phyloP scores from a whole-genome alignment of 768 basidiomycete genomes.

The Termitomyces sp. region DNA sequence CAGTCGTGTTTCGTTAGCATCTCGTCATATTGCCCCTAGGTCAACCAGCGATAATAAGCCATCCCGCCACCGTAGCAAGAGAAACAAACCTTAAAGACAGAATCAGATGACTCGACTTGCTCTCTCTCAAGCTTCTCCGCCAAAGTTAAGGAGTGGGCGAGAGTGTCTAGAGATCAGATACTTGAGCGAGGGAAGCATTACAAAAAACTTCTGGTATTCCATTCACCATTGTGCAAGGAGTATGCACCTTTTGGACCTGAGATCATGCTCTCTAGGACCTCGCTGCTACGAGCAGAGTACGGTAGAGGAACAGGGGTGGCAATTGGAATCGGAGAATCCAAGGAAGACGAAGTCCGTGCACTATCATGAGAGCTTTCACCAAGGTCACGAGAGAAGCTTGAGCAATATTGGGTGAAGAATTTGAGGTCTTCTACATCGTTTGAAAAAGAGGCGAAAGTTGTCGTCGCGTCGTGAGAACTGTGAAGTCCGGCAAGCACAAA shows the following conservation, averaged over 20 bases:
- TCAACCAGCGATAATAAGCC: background rate
- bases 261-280: conserved; percentile 25
- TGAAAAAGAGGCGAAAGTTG: background rate
- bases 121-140: conserved; percentile 12
- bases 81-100: background rate
- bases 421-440: background rate
- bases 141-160: conserved; percentile 5
- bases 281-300: conserved; percentile 23
- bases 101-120: background rate
- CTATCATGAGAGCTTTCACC: background rate
- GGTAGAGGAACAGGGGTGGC: conserved; percentile 26
- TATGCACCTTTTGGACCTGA: conserved; percentile 18
- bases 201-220: background rate
- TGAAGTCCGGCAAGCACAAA: background rate
- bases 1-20: background rate
- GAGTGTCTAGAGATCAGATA: conserved; percentile 1
- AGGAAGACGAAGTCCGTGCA: background rate
- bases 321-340: conserved; percentile 13
- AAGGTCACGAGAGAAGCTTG: background rate
- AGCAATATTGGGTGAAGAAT: conserved; percentile 1
- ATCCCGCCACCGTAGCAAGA: background rate
- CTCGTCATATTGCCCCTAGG: background rate
- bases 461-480: background rate
- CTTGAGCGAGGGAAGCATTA: background rate
- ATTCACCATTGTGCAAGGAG: background rate